Evolutionary conservation across 345 rosid species (phyloP).

Genomic region (Durio zibethinus): DNA sequence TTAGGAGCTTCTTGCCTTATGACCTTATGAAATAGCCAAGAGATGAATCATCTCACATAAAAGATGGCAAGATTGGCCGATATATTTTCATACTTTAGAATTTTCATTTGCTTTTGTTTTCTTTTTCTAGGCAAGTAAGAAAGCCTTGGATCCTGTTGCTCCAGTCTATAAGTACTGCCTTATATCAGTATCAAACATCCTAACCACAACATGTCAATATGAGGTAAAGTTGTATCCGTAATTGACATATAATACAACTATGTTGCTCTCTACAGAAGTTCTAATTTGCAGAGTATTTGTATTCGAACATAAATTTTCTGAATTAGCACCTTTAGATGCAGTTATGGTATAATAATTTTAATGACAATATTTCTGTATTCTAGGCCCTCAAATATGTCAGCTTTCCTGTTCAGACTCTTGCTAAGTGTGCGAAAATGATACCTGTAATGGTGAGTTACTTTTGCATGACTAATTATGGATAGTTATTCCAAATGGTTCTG

Average conservation of each 20-base stretch:
- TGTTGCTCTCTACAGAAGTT: background rate
- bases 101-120: background rate
- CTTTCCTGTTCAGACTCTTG: constrained; percentile 90
- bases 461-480: background rate
- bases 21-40: background rate
- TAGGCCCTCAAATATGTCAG: constrained; percentile 97
- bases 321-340: background rate
- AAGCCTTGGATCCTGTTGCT: constrained; percentile 85
- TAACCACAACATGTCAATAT: constrained; percentile 94
- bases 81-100: background rate
- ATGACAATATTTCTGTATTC: constrained; percentile 19
- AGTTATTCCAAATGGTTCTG: background rate
- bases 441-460: constrained; percentile 81
- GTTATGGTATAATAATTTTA: constrained; percentile 9
- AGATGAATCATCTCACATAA: background rate
- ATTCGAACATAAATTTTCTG: background rate
- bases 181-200: constrained; percentile 68
- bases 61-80: background rate
- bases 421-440: constrained; percentile 97
- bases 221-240: constrained; percentile 47
- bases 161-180: constrained; percentile 82
- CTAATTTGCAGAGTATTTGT: background rate
- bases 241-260: background rate
- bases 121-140: constrained; percentile 63
- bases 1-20: background rate